Percentiles rank a stretch among this genome's conserved stretches.
These are phyloP conservation scores for Paradendryphiella salina DNA, from an alignment of 2,329 filamentous ascomycete species.

Conservation along the genomic window DNA sequence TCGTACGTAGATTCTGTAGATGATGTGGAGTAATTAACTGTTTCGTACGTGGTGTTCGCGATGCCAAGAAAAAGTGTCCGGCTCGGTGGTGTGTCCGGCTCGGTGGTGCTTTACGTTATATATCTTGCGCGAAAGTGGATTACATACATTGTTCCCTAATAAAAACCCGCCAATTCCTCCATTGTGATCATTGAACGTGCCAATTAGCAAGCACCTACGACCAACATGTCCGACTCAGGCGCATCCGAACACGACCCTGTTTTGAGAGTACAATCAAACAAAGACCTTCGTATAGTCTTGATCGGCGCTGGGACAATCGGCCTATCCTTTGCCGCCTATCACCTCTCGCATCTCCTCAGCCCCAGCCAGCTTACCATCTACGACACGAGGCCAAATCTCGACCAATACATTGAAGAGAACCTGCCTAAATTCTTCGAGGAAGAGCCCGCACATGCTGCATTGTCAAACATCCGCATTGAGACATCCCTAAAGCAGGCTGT, in stretches of 20 bases:
- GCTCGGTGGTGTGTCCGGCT: too few relatives aligned
- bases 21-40: too few relatives aligned
- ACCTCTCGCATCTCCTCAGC: conserved; percentile 51
- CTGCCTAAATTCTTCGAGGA: conserved; percentile 51
- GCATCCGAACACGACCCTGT: neutral
- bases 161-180: neutral
- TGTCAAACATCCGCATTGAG: conserved; percentile 43
- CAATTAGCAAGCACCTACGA: neutral
- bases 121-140: neutral
- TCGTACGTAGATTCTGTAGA: too few relatives aligned
- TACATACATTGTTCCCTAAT: neutral
- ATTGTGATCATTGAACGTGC: neutral
- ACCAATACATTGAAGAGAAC: conserved; percentile 49
- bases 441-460: conserved; percentile 12
- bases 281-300: conserved; percentile 44
- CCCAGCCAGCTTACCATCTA: conserved; percentile 52
- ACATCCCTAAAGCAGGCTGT: conserved; percentile 50
- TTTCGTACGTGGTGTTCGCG: too few relatives aligned
- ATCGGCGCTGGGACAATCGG: conserved; percentile 58
- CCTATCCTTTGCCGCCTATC: conserved; percentile 60
- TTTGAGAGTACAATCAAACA: neutral
- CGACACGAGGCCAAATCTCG: conserved; percentile 56
- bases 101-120: too few relatives aligned
- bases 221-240: conserved; percentile 13
- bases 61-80: too few relatives aligned